Base-by-base conservation (phyloP, 1,139 yeast genomes). In the Scheffersomyces quercinus region DNA sequence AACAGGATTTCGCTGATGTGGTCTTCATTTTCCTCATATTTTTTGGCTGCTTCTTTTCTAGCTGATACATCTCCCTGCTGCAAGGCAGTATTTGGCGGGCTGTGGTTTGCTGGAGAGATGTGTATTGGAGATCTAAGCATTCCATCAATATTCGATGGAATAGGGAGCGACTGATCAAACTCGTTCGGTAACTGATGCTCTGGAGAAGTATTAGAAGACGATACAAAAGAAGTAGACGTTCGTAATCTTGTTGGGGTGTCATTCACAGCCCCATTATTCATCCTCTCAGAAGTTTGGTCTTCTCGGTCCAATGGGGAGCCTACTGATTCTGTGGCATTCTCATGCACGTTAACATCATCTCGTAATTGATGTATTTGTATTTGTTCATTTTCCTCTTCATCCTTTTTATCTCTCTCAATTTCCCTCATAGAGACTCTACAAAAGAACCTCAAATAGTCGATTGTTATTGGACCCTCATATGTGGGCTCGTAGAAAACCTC, bases 381-480 rank as follows among this genome's bases (percentile, higher is more conserved):
- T 31, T 28, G 24, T 12, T 11, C 7, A 13, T 26, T 30, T 30
- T 46, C 29, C 33, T 28, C 28, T 39, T 38, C 39, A 31, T 28
- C 29, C 33, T 29, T 37, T 37, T 44, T 46, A 35, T 55, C 62
- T 31, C 46, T 50, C 29, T 51, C 45, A 34, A 51, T 49, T 38
- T 61, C 64, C 26, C 59, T 59, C 6, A 62, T 49, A 47, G 64
- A 62, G 1, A 68, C 67, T 39, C 61, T 57, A 43, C 77, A 70
- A 39, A 72, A 64, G 29, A 62, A 63, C 37, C 68, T 53, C 39
- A 73, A 56, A 40, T 68, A 73, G 37, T 70, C 75, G 5, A 67
- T 55, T 0, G 77, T 71, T 5, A 73, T 59, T 1, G 75, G 71
- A 0, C 77, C 78, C 6, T 60, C 55, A 48, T 72, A 72, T 10